phyloP scores from a whole-genome alignment of 257 asterid genomes.

The Nyctanthes arbortristis region DNA sequence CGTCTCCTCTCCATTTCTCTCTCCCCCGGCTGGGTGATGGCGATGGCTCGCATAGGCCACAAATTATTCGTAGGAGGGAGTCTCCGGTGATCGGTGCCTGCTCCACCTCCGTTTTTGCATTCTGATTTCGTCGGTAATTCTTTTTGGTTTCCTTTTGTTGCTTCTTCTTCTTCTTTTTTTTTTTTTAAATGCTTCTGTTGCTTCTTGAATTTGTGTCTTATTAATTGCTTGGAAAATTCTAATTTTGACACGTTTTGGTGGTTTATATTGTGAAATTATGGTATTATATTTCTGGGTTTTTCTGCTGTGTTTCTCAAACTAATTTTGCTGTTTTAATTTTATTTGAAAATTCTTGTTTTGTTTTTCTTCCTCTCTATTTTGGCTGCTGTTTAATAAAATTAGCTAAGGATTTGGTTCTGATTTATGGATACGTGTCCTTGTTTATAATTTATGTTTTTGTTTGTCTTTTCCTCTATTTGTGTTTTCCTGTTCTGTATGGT shows the following conservation, averaged over 20 bases:
- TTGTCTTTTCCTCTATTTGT: too few relatives aligned
- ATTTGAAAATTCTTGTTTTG: neutral
- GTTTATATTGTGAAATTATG: neutral
- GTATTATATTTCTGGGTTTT: neutral
- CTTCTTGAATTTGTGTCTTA: neutral
- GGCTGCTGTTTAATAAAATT: too few relatives aligned
- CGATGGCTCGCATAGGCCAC: constrained; percentile 14
- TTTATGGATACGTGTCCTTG: too few relatives aligned
- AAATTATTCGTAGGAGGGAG: constrained; percentile 27
- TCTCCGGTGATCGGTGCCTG: constrained; percentile 41
- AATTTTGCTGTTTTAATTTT: neutral
- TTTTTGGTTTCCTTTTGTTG: neutral
- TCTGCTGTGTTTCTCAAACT: neutral
- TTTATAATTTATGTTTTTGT: too few relatives aligned
- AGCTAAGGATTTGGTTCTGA: too few relatives aligned
- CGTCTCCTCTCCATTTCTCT: constrained; percentile 18
- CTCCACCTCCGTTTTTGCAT: constrained; percentile 18
- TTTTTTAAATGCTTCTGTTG: too few relatives aligned
- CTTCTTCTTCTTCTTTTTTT: too few relatives aligned
- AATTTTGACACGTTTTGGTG: neutral
- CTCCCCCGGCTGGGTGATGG: constrained; percentile 30
- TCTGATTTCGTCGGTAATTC: constrained; percentile 39
- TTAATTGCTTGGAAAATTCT: neutral
- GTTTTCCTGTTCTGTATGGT: too few relatives aligned
- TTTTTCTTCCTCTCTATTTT: too few relatives aligned